Evolutionary conservation across 2,329 filamentous ascomycete genomes (phyloP).

Genomic region (Phaeosphaeriaceae sp.): DNA sequence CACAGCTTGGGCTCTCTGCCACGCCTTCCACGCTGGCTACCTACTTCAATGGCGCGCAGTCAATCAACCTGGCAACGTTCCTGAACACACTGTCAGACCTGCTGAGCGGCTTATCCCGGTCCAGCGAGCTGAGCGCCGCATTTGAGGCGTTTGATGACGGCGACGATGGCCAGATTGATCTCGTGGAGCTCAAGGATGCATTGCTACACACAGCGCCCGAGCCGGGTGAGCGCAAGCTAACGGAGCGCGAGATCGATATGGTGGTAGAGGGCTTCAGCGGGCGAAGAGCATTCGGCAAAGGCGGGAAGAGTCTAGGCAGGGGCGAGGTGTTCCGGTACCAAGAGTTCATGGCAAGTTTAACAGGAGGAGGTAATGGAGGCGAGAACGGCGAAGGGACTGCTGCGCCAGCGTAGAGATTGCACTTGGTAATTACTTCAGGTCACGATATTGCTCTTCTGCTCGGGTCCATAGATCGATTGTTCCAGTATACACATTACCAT

Average conservation of each 20-base stretch:
- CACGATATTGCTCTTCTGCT: not conserved
- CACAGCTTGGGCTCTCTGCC: slow-evolving; percentile 81
- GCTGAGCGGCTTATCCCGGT: slow-evolving; percentile 76
- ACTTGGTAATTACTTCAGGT: not conserved
- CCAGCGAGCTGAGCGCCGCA: slow-evolving; percentile 82
- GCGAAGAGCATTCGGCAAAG: slow-evolving; percentile 79
- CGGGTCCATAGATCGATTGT: not conserved
- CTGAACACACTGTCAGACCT: slow-evolving; percentile 80
- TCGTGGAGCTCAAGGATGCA: slow-evolving; percentile 81
- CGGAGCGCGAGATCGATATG: slow-evolving; percentile 74
- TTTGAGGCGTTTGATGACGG: slow-evolving; percentile 96
- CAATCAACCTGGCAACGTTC: slow-evolving; percentile 84
- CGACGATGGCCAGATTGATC: slow-evolving; percentile 90
- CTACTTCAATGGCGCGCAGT: slow-evolving; percentile 78
- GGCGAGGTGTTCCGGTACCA: slow-evolving; percentile 93
- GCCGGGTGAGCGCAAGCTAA: slow-evolving; percentile 42
- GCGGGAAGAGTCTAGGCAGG: slow-evolving; percentile 56
- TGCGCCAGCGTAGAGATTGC: slow-evolving; percentile 11
- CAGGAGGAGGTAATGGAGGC: slow-evolving; percentile 43
- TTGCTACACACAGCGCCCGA: slow-evolving; percentile 83
- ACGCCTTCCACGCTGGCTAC: slow-evolving; percentile 72
- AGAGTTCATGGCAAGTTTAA: slow-evolving; percentile 76
- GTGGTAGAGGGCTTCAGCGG: slow-evolving; percentile 88
- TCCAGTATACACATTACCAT: not conserved
- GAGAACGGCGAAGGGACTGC: slow-evolving; percentile 27